These are phyloP conservation scores for Nothophoma quercina DNA, from an alignment of 2,329 filamentous ascomycete species.

Conservation along the genomic window DNA sequence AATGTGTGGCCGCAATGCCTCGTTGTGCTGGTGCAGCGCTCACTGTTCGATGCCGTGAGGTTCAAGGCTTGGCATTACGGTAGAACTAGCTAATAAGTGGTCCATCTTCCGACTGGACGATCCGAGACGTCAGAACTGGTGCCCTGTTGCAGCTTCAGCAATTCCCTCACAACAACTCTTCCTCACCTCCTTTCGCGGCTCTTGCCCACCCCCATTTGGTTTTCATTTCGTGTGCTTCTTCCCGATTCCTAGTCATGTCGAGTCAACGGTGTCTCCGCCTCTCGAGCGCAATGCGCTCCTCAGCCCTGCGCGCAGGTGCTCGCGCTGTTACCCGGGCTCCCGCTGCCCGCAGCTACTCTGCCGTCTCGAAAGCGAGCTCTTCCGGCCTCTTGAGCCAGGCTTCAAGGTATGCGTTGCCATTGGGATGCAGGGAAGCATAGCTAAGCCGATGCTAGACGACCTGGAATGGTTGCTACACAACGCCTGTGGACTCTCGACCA, in stretches of 20 bases:
- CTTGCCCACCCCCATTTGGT: conserved; percentile 15
- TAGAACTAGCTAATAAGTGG: conserved; percentile 33
- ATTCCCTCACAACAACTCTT: conserved; percentile 39
- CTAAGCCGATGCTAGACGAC: conserved; percentile 37
- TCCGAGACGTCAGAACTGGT: conserved; percentile 38
- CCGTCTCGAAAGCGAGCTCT: conserved; percentile 42
- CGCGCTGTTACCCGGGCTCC: conserved; percentile 33
- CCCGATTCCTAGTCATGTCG: conserved; percentile 37
- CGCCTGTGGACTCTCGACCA: conserved; percentile 41
- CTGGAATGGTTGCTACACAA: conserved; percentile 36
- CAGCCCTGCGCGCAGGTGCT: conserved; percentile 40
- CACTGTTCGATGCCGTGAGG: conserved; percentile 30
- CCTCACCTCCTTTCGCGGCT: conserved; percentile 19
- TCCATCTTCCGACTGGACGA: conserved; percentile 30
- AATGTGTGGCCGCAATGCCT: conserved; percentile 41
- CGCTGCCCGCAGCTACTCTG: conserved; percentile 45
- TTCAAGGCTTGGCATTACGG: conserved; percentile 36
- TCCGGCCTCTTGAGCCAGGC: conserved; percentile 42
- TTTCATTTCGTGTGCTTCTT: conserved; percentile 20
- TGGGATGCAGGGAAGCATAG: conserved; percentile 1
- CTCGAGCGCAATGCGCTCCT: conserved; percentile 39
- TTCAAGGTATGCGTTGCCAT: conserved; percentile 37
- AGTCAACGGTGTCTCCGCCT: conserved; percentile 51
- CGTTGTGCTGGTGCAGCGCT: conserved; percentile 27
- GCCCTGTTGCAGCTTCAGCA: conserved; percentile 32